Conservation (phyloP, 2,329 filamentous ascomycete species). For the Aspergillaceae sp. region DNA sequence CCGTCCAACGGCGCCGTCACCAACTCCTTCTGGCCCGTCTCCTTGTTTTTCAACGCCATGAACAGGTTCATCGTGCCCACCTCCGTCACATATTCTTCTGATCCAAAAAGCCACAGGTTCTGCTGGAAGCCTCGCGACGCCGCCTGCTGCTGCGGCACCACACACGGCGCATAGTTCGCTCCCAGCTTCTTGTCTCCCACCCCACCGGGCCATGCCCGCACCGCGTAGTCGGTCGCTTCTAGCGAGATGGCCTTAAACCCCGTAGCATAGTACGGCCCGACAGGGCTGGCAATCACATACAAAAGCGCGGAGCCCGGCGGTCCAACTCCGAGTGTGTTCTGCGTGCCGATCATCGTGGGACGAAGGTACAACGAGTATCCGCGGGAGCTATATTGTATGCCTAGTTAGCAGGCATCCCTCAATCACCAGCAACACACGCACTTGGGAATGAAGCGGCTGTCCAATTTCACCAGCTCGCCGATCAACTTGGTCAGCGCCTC, state of each 20-base stretch:
- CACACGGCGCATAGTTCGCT: slow-evolving; percentile 98
- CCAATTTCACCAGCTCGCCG: slow-evolving; percentile 66
- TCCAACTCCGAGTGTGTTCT: slow-evolving; percentile 84
- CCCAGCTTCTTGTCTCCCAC: slow-evolving; percentile 98
- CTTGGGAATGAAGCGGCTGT: slow-evolving; percentile 82
- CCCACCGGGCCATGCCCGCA: slow-evolving; percentile 94
- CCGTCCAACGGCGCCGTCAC: slow-evolving; percentile 93
- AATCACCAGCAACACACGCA: slow-evolving; percentile 31
- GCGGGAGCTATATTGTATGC: slow-evolving; percentile 37
- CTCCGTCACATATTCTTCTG: slow-evolving; percentile 92
- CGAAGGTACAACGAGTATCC: slow-evolving; percentile 95
- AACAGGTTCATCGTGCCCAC: slow-evolving; percentile 99
- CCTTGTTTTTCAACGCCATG: slow-evolving; percentile 71
- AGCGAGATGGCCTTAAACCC: slow-evolving; percentile 96
- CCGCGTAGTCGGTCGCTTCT: slow-evolving; percentile 92
- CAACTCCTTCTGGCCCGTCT: slow-evolving; percentile 84
- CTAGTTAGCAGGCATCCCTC: slow-evolving; percentile 4
- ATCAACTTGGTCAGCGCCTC: slow-evolving; percentile 72
- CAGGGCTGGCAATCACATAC: slow-evolving; percentile 90
- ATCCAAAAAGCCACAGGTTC: slow-evolving; percentile 94
- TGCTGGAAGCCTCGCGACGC: slow-evolving; percentile 90
- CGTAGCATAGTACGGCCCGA: slow-evolving; percentile 95
- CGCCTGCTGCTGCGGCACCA: slow-evolving; percentile 89
- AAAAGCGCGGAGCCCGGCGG: slow-evolving; percentile 87
- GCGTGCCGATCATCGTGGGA: slow-evolving; percentile 94